Conservation (phyloP, 495 filamentous ascomycete genomes). For the Trichoderma asperelloides region DNA sequence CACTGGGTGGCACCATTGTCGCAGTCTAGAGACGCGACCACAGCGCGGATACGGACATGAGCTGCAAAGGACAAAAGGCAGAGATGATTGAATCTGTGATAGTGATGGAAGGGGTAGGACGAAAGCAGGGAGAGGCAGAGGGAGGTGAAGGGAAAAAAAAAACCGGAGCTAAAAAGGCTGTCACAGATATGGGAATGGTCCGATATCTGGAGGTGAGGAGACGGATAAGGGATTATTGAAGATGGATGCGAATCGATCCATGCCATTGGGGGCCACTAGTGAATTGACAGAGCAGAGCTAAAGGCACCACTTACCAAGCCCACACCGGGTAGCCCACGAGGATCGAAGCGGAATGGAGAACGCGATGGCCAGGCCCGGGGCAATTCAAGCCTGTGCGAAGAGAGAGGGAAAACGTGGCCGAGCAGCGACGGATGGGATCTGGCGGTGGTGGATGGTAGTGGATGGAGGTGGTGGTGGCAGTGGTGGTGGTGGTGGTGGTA, state of each 20-base stretch:
- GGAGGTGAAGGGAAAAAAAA: neutral
- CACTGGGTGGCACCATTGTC: neutral
- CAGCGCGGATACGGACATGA: neutral
- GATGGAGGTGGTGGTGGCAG: too few relatives aligned
- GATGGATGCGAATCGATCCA: neutral
- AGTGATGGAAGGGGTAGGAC: neutral
- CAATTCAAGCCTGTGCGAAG: neutral
- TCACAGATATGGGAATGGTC: neutral
- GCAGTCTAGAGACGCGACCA: neutral
- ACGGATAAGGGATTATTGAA: slow-evolving; percentile 2
- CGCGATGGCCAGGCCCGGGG: neutral
- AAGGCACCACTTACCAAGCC: slow-evolving; percentile 3
- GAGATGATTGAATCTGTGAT: neutral
- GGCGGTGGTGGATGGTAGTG: neutral
- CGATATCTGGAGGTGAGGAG: neutral
- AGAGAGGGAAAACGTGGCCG: neutral
- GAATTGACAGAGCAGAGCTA: neutral
- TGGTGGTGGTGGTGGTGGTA: too few relatives aligned
- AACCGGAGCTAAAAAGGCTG: neutral
- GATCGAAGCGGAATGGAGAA: slow-evolving; percentile 2
- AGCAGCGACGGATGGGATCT: neutral
- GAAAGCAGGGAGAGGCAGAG: neutral
- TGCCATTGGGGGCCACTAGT: neutral
- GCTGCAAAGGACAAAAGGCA: neutral
- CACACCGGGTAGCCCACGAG: neutral